These are phyloP conservation scores for Pluteus cervinus DNA, from an alignment of 768 basidiomycete genomes.

Conservation along the genomic window DNA sequence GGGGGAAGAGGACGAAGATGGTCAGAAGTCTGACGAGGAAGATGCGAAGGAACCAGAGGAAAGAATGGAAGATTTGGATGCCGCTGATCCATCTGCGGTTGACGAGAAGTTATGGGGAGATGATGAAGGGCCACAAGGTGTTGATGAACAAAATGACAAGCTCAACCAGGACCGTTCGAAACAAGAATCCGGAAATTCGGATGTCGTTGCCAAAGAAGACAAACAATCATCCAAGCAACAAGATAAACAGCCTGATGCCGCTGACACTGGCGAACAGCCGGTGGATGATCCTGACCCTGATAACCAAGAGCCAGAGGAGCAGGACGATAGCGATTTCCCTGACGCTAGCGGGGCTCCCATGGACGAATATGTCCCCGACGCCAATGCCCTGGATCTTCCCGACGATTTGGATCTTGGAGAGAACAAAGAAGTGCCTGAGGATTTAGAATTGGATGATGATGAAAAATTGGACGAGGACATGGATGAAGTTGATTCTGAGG, in stretches of 20 bases:
- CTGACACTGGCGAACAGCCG: conserved; percentile 14
- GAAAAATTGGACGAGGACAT: conserved; percentile 23
- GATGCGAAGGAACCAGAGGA: conserved; percentile 74
- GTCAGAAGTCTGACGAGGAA: conserved; percentile 44
- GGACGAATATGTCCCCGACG: conserved; percentile 73
- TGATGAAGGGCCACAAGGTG: conserved; percentile 53
- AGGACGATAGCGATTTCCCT: conserved; percentile 35
- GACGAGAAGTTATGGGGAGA: conserved; percentile 99
- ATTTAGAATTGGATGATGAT: conserved; percentile 24
- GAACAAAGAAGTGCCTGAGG: conserved; percentile 26
- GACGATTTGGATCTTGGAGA: conserved; percentile 71
- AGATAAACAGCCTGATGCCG: conserved; percentile 22
- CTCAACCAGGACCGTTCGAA: conserved; percentile 56
- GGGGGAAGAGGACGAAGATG: conserved; percentile 44
- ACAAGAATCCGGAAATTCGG: conserved; percentile 44
- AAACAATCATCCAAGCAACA: conserved; percentile 26
- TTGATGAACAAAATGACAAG: conserved; percentile 47
- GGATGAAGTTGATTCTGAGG: conserved; percentile 28
- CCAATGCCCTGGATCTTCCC: conserved; percentile 81
- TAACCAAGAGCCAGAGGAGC: conserved; percentile 14
- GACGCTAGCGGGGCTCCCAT: conserved; percentile 58
- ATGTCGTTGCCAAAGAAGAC: conserved; percentile 77
- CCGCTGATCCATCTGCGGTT: conserved; percentile 73
- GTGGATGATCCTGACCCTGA: too few species aligned
- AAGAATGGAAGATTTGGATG: conserved; percentile 75